Evolutionary conservation across 768 basidiomycete species (phyloP).

Genomic region (Hygrophoropsis aurantiaca): DNA sequence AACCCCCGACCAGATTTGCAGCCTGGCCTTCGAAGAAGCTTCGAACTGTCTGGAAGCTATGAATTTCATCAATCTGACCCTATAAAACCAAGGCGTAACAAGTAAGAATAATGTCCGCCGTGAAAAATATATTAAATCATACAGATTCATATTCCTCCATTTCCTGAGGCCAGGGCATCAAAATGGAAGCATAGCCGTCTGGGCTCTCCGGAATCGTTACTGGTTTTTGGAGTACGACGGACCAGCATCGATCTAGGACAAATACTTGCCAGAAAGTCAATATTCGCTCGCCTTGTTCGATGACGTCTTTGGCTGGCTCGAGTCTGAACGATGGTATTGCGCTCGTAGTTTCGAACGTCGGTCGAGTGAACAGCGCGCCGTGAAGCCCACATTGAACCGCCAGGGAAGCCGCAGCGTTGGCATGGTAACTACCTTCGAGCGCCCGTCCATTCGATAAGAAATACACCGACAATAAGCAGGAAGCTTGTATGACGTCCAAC

Average conservation of each 20-base stretch:
- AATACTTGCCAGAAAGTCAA: conserved; percentile 84
- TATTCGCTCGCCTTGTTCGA: conserved; percentile 71
- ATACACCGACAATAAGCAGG: conserved; percentile 73
- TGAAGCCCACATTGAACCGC: conserved; percentile 75
- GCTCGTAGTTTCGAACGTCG: conserved; percentile 34
- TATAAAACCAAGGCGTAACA: conserved; percentile 30
- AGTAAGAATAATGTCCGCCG: conserved; percentile 8
- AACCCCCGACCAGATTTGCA: conserved; percentile 48
- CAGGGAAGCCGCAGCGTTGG: conserved; percentile 70
- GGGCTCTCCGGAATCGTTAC: conserved; percentile 63
- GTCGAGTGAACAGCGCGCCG: conserved; percentile 33
- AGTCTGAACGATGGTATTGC: conserved; percentile 42
- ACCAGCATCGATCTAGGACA: conserved; percentile 80
- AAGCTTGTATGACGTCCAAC: conserved; percentile 74
- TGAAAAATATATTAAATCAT: conserved; percentile 21
- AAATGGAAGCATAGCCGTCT: conserved; percentile 56
- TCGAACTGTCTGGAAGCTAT: conserved; percentile 57
- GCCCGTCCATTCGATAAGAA: conserved; percentile 75
- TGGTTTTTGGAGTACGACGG: conserved; percentile 68
- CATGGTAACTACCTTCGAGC: conserved; percentile 78
- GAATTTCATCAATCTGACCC: conserved; percentile 56
- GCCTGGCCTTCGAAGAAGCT: conserved; percentile 63
- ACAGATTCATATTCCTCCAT: conserved; percentile 74
- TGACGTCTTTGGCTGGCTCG: conserved; percentile 55
- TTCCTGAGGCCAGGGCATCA: conserved; percentile 75